Conservation (phyloP, 164 flowering plant genomes). For the Malania oleifera region DNA sequence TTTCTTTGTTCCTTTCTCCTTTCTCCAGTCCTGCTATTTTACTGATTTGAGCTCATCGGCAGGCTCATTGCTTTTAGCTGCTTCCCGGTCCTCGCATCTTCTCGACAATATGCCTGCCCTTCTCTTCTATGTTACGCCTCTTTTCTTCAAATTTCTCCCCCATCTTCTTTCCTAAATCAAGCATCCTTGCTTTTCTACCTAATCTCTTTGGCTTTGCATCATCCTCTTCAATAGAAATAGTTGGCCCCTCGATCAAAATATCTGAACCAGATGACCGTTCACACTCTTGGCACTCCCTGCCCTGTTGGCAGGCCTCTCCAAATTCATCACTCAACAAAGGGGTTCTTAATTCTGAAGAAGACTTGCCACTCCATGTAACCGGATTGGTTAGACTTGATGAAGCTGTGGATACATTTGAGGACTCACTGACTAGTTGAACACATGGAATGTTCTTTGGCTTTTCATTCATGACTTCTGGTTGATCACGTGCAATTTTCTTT, state of each 20-base stretch:
- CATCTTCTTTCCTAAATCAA: constrained; percentile 86
- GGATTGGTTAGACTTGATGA: constrained; percentile 19
- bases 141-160: constrained; percentile 89
- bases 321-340: constrained; percentile 34
- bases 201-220: constrained; percentile 44
- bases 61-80: no score
- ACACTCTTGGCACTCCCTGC: constrained; percentile 19
- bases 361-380: constrained; percentile 16
- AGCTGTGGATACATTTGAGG: constrained; percentile 10
- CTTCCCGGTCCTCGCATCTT: constrained; percentile 62
- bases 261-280: constrained; percentile 24
- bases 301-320: constrained; percentile 16
- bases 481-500: constrained; percentile 1
- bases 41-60: no score
- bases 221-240: constrained; percentile 34
- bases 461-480: constrained; percentile 22
- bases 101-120: constrained; percentile 72
- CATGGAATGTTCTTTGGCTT: constrained; percentile 19
- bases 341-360: constrained; percentile 35
- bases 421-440: constrained; percentile 12
- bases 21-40: no score
- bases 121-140: constrained; percentile 75
- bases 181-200: constrained; percentile 78
- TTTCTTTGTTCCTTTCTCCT: no score
- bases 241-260: constrained; percentile 19